Evolutionary conservation across 1,284 basidiomycete species (phyloP).

Genomic region (Neolentinus lepideus): DNA sequence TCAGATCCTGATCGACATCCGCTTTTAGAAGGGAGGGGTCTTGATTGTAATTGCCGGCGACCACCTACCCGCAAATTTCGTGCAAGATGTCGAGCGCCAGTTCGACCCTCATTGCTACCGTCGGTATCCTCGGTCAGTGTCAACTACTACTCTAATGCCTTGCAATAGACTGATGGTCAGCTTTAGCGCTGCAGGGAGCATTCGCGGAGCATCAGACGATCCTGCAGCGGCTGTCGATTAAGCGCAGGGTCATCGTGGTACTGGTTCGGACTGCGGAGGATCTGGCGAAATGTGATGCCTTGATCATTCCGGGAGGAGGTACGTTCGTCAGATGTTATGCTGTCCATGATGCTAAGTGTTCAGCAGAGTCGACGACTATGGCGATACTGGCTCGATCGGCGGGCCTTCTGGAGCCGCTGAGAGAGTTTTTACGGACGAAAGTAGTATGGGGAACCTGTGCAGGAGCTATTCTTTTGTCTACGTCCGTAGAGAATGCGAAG

Average conservation of each 20-base stretch:
- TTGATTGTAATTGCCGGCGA: background rate
- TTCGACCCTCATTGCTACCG: background rate
- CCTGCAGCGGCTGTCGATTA: conserved; percentile 49
- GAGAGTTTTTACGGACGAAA: conserved; percentile 58
- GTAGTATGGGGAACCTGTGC: conserved; percentile 97
- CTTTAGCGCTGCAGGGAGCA: conserved; percentile 84
- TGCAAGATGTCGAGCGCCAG: background rate
- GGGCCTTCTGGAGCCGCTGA: conserved; percentile 76
- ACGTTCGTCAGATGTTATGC: conserved; percentile 11
- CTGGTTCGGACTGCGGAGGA: conserved; percentile 77
- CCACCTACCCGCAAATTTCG: background rate
- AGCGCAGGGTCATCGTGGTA: conserved; percentile 37
- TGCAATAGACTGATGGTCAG: background rate
- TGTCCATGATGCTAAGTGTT: background rate
- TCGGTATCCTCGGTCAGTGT: background rate
- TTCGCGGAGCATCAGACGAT: conserved; percentile 84
- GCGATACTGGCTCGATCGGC: conserved; percentile 77
- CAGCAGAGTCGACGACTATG: conserved; percentile 87
- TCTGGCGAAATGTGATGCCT: conserved; percentile 70
- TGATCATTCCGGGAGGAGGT: conserved; percentile 92
- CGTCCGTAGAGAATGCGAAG: conserved; percentile 71
- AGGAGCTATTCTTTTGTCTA: conserved; percentile 87
- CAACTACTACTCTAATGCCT: background rate
- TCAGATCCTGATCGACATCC: background rate
- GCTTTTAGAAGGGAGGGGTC: background rate